Base-by-base conservation (phyloP, 805 yeast species). In the Martiniozyma abietophila region DNA sequence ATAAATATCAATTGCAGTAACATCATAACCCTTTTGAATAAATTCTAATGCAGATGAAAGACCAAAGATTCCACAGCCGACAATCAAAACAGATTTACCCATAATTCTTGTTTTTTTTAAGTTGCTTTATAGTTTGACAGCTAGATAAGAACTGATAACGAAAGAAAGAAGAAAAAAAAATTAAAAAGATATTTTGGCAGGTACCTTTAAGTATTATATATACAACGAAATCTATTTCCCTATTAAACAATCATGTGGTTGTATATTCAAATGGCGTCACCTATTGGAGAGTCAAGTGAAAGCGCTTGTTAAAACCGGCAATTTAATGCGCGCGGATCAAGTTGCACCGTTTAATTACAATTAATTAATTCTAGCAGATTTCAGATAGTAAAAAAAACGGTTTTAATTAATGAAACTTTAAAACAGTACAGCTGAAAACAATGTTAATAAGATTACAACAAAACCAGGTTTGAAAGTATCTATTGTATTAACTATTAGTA, bases 41-140 rank as follows among this genome's bases (percentile, higher is more conserved):
- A 64, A 46, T 20, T 63, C 61, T 4, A 61, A 47, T 7, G 69
- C 65, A 0, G 71, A 58, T 5, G 71, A 59, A 1, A 67, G 57
- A 2, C 73, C 73, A 50, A 65, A 64, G 2, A 64, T 66, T 2
- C 73, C 71, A 44, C 67, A 64, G 2, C 59, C 58, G 23, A 54
- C 56, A 22, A 54, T 41, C 16, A 54, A 29, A 11, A 50, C 42
- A 4, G 45, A 28, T 25, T 41, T 38, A 1, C 39, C 8, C 47
- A 45, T 35, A 25, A 15, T 14, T 25, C 9, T 11, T 14, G 18
- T 5, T n/a, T n/a, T n/a, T n/a, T n/a, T n/a, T n/a, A n/a, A n/a
- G n/a, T n/a, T n/a, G 8, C 10, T 11, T 4, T 22, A 22, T 22
- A 22, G 6, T 22, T 5, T 22, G 3, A 22, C 10, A 22, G 24